A percentile compares a stretch with the other conserved stretches of the same genome.
Evolutionary conservation across 495 filamentous ascomycete genomes (phyloP).

Genomic region (Xylaria curta): DNA sequence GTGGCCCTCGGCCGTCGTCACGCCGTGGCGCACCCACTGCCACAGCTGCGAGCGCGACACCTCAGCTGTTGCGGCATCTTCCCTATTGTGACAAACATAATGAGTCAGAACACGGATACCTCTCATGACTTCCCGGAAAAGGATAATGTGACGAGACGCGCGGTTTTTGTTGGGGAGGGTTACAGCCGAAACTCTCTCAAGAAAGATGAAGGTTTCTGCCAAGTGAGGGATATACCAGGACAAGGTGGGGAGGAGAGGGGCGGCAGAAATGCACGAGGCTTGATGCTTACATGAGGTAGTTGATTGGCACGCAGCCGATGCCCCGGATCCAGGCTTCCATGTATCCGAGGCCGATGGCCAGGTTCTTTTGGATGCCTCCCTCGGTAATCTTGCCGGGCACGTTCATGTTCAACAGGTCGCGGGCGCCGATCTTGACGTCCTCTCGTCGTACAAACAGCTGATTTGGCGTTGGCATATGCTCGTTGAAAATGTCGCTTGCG

Average conservation of each 20-base stretch:
- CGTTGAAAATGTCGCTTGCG: constrained; percentile 94
- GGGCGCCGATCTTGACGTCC: constrained; percentile 83
- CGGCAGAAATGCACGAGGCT: background rate
- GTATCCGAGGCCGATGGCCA: constrained; percentile 95
- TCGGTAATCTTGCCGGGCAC: constrained; percentile 93
- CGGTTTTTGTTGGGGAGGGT: background rate
- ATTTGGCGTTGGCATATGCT: constrained; percentile 98
- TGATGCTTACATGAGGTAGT: constrained; percentile 83
- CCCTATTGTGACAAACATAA: constrained; percentile 50
- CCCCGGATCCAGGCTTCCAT: constrained; percentile 99
- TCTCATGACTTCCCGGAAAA: background rate
- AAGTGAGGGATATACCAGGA: constrained; percentile 18
- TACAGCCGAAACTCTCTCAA: background rate
- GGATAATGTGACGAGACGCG: background rate
- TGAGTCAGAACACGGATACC: constrained; percentile 20
- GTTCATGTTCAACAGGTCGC: constrained; percentile 98
- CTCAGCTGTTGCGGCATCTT: constrained; percentile 97
- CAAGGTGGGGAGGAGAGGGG: background rate
- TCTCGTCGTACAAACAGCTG: constrained; percentile 91
- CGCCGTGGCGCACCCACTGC: constrained; percentile 93
- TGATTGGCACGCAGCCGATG: constrained; percentile 96
- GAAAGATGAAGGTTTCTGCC: background rate
- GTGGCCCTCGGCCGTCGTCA: constrained; percentile 87
- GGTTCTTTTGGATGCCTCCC: constrained; percentile 95
- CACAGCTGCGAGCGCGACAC: constrained; percentile 91